Base-by-base conservation (phyloP, 2,329 filamentous ascomycete species). In the Chaetomiaceae sp. region DNA sequence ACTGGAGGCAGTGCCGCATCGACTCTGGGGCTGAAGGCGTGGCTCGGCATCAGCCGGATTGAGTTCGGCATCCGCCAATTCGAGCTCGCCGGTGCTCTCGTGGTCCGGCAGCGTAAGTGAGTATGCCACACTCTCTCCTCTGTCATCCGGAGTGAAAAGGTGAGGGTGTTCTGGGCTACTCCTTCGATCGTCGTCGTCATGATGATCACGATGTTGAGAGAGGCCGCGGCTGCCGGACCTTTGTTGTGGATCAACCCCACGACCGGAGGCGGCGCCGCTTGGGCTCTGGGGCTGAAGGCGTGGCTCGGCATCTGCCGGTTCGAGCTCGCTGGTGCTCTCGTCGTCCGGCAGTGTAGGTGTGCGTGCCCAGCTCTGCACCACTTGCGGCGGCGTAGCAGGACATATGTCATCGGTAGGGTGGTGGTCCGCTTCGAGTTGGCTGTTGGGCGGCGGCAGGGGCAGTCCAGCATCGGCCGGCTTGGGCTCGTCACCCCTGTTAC, bases 231-330 rank as follows among this genome's bases (percentile, higher is more conserved):
- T 54, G 25, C 23, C 38, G 35, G 48, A 54, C 38, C 45, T 37
- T 43, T 38, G 41, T 40, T 51, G 44, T 48, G 31, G 20, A 35
- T 44, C 37, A 55, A 45, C 50, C 47, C 33, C 34, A 53, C 17
- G 44, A 33, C 47, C 13, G 30, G 38, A 50, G 49, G 53, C 45
- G 38, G 40, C 30, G 40, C 30, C 27, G 44, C 44, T 19, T 51
- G 16, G 52, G 21, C 48, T 55, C 30, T 45, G 42, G 42, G 25
- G 38, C 40, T 23, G 33, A 48, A 50, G 37, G 47, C 27, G 40
- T 51, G 34, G 40, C 48, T 54, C 48, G 44, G 39, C 20, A 54
- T 51, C 44, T 10, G 40, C 52, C 20, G 35, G 52, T 40, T 51
- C 31, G 43, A 48, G 51, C 33, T 48, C 47, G 51, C 43, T n/a